Conservation (phyloP, 129 eudicot genomes). For the Lactuca sativa region DNA sequence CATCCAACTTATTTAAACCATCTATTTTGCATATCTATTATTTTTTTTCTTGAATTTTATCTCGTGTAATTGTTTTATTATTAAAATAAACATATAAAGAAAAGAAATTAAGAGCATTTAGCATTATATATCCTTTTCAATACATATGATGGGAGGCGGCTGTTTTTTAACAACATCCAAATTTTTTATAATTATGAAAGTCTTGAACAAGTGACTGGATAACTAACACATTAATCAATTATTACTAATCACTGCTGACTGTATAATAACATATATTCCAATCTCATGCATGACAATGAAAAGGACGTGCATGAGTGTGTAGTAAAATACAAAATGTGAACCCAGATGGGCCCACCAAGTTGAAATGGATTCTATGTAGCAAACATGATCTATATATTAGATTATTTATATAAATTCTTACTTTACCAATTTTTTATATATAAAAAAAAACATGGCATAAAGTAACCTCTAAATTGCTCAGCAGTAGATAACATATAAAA, state of each 20-base stretch:
- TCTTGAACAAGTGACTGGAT: conserved; percentile 8
- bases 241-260: conserved; percentile 12
- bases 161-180: not conserved
- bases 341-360: not conserved
- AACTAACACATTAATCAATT: not conserved
- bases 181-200: not conserved
- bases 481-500: no score
- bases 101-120: no score
- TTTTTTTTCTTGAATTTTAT: no score
- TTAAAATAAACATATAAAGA: no score
- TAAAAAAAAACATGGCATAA: no score
- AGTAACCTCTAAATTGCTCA: no score
- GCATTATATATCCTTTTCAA: not conserved
- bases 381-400: no score
- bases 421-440: no score
- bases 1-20: not conserved
- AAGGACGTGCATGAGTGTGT: not conserved
- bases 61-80: not conserved
- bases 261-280: conserved; percentile 6
- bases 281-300: conserved; percentile 17
- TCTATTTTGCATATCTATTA: not conserved
- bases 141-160: not conserved
- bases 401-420: no score
- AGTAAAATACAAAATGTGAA: not conserved
- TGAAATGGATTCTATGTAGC: not conserved